These are phyloP conservation scores for Cicer pinnatifidum DNA, from an alignment of 306 rosid species.

Conservation along the genomic window DNA sequence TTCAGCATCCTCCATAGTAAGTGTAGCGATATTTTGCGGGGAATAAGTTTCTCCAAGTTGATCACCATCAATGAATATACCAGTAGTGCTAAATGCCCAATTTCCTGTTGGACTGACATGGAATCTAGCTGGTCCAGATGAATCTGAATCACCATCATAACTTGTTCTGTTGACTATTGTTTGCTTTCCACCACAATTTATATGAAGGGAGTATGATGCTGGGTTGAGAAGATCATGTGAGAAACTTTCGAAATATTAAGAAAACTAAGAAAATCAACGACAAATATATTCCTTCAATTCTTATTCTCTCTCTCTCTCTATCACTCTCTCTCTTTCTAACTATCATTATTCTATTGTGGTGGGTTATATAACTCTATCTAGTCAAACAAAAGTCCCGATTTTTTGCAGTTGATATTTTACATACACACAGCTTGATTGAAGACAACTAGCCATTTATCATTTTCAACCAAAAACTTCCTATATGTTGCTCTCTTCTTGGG, in stretches of 20 bases:
- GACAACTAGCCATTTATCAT: not conserved
- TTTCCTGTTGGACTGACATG: not conserved
- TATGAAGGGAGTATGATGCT: constrained; percentile 31
- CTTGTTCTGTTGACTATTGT: not conserved
- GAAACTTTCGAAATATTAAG: not conserved
- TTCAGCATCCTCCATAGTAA: constrained; percentile 32
- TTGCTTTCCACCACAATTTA: constrained; percentile 47
- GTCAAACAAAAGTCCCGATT: not conserved
- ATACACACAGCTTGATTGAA: not conserved
- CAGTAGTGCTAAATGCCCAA: constrained; percentile 65
- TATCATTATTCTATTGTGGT: not conserved
- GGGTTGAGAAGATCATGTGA: not conserved
- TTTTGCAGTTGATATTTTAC: constrained; percentile 5
- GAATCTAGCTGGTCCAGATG: not conserved
- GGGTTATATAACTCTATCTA: not conserved
- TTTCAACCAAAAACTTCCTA: not conserved
- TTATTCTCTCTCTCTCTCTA: not conserved
- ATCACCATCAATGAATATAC: constrained; percentile 40
- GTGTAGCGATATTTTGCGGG: not conserved
- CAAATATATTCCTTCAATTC: not conserved
- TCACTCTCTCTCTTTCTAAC: not conserved
- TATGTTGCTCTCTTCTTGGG: no score
- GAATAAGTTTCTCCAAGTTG: not conserved
- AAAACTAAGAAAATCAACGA: not conserved
- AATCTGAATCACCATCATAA: constrained; percentile 37